Base-by-base conservation (phyloP, 352 stramenopile species). In the Pythium brachiatum region DNA sequence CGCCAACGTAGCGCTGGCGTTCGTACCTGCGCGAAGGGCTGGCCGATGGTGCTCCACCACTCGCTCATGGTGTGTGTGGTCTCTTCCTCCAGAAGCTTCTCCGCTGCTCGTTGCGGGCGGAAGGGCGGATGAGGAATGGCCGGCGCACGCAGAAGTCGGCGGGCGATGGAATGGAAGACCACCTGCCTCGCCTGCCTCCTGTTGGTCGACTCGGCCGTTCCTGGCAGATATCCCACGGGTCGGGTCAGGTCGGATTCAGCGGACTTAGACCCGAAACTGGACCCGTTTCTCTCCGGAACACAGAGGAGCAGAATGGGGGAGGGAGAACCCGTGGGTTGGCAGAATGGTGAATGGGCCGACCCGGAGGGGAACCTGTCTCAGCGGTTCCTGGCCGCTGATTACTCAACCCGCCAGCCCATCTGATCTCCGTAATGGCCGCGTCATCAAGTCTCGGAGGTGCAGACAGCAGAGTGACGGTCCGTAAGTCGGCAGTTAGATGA, bases 31-130 rank as follows among this genome's bases (percentile, higher is more conserved):
- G 72, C 79, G 50, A 91, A 88, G 61, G 82, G 82, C 71, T 89
- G 78, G 63, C 82, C 79, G 69, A 89, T 89, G 29, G 79, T 87
- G 21, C 69, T 73, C 82, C 82, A 91, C 82, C 82, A 91, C 72
- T 90, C 80, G 65, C 79, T 91, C 82, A 91, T 91, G 47, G 5
- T 71, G 43, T 34, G 5, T 71, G 43, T 34, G 20, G n/a, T 55
- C 31, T 11, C 21, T n/a, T 27, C 27, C 26, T 62, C 6, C 56
- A 52, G 43, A 18, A 38, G 36, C 48, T 64, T 51, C 3, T 53
- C 60, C 25, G 31, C 3, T 7, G 12, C 38, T 29, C 16, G 29
- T 58, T 44, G 51, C 50, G 18, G 7, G 36, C 11, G 36, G 36
- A 16, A 4, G 36, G 44, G 15, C 21, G 44, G 44, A 52, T 52